Percentiles rank a stretch among this genome's conserved stretches.
Evolutionary conservation across 2,329 filamentous ascomycete genomes (phyloP).

Genomic region (Fusarium sp.): DNA sequence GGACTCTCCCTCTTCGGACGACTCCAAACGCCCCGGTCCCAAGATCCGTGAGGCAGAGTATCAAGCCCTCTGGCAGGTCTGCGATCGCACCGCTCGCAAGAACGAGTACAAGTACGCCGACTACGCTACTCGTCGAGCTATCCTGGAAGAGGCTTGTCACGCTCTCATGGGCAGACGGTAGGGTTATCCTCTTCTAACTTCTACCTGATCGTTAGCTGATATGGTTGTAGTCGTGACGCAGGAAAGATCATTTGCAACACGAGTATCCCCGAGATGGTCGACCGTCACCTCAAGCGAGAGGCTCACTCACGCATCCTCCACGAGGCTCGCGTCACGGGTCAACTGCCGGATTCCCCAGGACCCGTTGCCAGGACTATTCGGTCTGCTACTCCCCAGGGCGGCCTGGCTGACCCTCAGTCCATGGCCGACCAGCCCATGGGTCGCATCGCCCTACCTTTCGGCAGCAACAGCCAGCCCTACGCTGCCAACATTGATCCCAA

Average conservation of each 20-base stretch:
- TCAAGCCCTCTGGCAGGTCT: constrained; percentile 40
- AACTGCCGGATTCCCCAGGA: neutral
- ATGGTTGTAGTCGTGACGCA: neutral
- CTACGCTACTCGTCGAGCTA: neutral
- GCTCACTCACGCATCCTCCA: neutral
- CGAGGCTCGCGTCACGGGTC: neutral
- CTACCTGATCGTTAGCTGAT: neutral
- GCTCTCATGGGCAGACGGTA: constrained; percentile 31
- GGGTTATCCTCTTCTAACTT: neutral
- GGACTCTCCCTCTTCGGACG: neutral
- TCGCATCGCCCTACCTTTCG: neutral
- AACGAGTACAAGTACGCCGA: constrained; percentile 13
- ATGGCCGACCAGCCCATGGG: neutral
- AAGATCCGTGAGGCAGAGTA: constrained; percentile 38
- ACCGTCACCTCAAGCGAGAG: constrained; percentile 36
- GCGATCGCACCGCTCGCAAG: constrained; percentile 31
- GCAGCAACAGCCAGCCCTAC: neutral
- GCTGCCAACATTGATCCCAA: neutral
- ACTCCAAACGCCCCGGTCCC: neutral
- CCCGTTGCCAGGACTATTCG: neutral
- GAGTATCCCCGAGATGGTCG: constrained; percentile 25
- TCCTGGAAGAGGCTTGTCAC: constrained; percentile 16
- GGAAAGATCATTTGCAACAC: constrained; percentile 28
- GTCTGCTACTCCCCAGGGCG: neutral
- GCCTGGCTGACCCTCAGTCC: neutral